Base-by-base conservation (phyloP, 106 monocot genomes). In the Xerophyta viscosa region DNA sequence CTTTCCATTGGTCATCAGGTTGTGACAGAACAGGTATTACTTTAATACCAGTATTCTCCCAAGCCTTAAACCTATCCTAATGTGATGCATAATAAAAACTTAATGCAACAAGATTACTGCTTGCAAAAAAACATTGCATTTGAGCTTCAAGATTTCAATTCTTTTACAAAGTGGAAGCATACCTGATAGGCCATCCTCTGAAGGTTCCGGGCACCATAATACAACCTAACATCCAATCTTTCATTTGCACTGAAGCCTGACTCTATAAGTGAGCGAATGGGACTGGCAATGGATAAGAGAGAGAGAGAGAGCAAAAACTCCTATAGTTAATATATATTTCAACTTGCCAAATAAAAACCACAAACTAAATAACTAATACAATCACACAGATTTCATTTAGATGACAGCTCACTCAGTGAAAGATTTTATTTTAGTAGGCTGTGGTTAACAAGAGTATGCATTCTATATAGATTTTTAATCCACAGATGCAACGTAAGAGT, bases 101-200 rank as follows among this genome's bases (percentile, higher is more conserved):
- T 39, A 15, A 39, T 10, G 2, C 6, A 10, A 3, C 10, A 39
- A 39, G 10, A 39, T 39, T 12, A 39, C 6, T 15, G 15, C 15
- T 7, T 39, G n/a, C n/a, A n/a, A n/a, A 10, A 3, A 12, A 3
- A 8, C 6, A 39, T 12, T 39, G 15, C 39, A 12, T 39, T 3
- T 2, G 2, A 2, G 1, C 1, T 39, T 39, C 39, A 39, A 39
- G 39, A 39, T 7, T 39, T 12, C 10, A 39, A 15, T 39, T 7
- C 1, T 39, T 10, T 12, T 39, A 39, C 6, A 39, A 3, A 39
- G 39, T 39, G 39, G 15, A 4, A 49, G 33, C 24, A 22, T 31
- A 90, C 92, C 92, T 87, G 92, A 72, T 92, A 92, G 27, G 86
- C 86, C 92, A 92, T 92, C 65, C 79, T 92, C 18, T 83, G 70